phyloP scores from a whole-genome alignment of 352 stramenopile genomes.

The Phytophthora tubulina region DNA sequence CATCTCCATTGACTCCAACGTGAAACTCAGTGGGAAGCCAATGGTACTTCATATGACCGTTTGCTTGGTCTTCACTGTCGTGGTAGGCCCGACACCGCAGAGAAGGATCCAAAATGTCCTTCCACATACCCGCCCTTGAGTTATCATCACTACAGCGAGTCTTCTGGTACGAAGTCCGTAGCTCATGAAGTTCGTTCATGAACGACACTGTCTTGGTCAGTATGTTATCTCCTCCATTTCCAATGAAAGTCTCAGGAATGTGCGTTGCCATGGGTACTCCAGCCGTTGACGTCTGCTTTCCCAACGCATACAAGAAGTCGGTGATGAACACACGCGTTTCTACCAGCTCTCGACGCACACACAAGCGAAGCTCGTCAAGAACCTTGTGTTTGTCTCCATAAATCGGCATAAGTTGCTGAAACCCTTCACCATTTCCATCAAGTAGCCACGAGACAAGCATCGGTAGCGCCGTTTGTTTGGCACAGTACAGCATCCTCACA shows the following conservation, averaged over 20 bases:
- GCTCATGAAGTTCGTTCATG: slow-evolving; percentile 14
- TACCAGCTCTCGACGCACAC: slow-evolving; percentile 10
- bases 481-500: slow-evolving; percentile 2
- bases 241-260: slow-evolving; percentile 33
- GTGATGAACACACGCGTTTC: slow-evolving; percentile 20
- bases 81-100: slow-evolving; percentile 16
- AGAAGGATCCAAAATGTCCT: slow-evolving; percentile 23
- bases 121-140: background rate
- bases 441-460: slow-evolving; percentile 23
- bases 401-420: background rate
- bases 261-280: slow-evolving; percentile 7
- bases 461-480: slow-evolving; percentile 16
- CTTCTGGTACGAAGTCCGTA: background rate
- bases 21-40: slow-evolving; percentile 34
- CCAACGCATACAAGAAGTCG: slow-evolving; percentile 6
- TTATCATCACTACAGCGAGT: background rate
- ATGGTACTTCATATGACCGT: slow-evolving; percentile 4
- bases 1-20: slow-evolving; percentile 5
- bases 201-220: background rate
- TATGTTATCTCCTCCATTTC: background rate
- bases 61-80: background rate
- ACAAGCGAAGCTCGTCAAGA: slow-evolving; percentile 3
- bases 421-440: background rate
- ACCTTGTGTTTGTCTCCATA: slow-evolving; percentile 1
- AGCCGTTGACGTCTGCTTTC: background rate